Conservation (phyloP, 768 basidiomycete genomes). For the Candolleomyces eurysporus region DNA sequence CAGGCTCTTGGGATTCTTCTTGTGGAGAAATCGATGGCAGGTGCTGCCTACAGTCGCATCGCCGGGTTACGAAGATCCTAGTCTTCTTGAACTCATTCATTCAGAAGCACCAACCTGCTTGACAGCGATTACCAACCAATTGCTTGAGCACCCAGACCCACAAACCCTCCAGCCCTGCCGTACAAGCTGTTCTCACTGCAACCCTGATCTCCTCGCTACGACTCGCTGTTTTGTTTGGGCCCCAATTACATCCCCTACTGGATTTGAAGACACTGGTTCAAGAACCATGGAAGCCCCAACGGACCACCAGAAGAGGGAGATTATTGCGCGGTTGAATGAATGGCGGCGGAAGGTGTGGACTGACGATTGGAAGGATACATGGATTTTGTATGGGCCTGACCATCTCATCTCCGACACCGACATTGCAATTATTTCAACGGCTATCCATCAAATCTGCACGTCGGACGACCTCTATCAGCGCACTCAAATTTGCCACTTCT, state of each 20-base stretch:
- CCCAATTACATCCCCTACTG: neutral
- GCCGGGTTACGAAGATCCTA: slow-evolving; percentile 10
- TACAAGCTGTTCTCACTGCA: slow-evolving; percentile 14
- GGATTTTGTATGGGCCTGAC: slow-evolving; percentile 10
- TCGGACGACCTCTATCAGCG: slow-evolving; percentile 2
- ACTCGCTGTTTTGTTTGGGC: neutral
- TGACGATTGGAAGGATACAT: slow-evolving; percentile 11
- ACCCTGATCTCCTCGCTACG: neutral
- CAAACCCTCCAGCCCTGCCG: slow-evolving; percentile 2
- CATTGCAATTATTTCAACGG: slow-evolving; percentile 1
- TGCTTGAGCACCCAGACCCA: neutral
- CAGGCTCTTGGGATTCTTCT: slow-evolving; percentile 9
- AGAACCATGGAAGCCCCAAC: neutral
- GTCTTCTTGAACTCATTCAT: slow-evolving; percentile 5
- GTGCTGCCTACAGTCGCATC: slow-evolving; percentile 5
- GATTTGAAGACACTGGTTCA: neutral
- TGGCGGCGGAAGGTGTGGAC: slow-evolving; percentile 8
- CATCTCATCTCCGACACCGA: slow-evolving; percentile 6
- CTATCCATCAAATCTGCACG: neutral
- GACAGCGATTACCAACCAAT: neutral
- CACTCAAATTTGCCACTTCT: slow-evolving; percentile 8
- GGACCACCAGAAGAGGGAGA: neutral
- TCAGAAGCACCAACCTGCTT: neutral
- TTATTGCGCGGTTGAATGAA: neutral
- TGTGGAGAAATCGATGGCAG: slow-evolving; percentile 14